A percentile compares a stretch with the other conserved stretches of the same genome.
Evolutionary conservation across 163 green algal species (phyloP).

Genomic region (Scenedesmus sp.): DNA sequence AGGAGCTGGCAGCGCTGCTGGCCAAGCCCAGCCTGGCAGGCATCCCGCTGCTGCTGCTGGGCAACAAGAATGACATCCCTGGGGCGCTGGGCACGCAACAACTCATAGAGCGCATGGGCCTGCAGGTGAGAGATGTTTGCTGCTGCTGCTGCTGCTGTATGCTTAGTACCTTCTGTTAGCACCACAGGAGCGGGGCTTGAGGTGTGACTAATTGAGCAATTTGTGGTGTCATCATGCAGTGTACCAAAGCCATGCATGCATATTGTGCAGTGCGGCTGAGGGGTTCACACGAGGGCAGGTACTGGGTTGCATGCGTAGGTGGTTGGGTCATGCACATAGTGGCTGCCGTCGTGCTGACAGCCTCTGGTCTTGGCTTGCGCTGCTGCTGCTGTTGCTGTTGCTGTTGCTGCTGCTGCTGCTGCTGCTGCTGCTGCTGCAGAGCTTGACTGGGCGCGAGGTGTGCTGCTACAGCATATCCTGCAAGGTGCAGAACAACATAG

Average conservation of each 20-base stretch:
- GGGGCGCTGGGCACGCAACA: constrained; percentile 82
- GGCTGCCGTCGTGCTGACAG: not conserved
- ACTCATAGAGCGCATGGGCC: constrained; percentile 84
- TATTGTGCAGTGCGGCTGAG: too few relatives aligned
- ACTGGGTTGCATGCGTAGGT: too few relatives aligned
- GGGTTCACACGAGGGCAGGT: too few relatives aligned
- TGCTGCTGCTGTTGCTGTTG: not conserved
- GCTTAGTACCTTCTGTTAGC: too few relatives aligned
- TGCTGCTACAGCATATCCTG: constrained; percentile 97
- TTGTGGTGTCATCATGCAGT: too few relatives aligned
- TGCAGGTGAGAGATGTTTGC: constrained; percentile 69
- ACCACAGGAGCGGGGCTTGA: too few relatives aligned
- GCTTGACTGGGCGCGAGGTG: constrained; percentile 82
- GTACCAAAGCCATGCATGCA: too few relatives aligned
- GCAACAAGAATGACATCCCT: constrained; percentile 98
- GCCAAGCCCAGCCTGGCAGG: constrained; percentile 83
- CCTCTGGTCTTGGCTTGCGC: not conserved
- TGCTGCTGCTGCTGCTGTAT: too few relatives aligned
- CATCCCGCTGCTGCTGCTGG: constrained; percentile 97
- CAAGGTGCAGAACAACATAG: constrained; percentile 96
- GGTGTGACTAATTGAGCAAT: too few relatives aligned
- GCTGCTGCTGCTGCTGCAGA: constrained; percentile 53
- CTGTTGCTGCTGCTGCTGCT: not conserved
- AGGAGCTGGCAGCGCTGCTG: constrained; percentile 92
- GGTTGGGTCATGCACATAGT: too few relatives aligned